phyloP scores from a whole-genome alignment of 352 stramenopile genomes.

The Thraustochytrium sp. region DNA sequence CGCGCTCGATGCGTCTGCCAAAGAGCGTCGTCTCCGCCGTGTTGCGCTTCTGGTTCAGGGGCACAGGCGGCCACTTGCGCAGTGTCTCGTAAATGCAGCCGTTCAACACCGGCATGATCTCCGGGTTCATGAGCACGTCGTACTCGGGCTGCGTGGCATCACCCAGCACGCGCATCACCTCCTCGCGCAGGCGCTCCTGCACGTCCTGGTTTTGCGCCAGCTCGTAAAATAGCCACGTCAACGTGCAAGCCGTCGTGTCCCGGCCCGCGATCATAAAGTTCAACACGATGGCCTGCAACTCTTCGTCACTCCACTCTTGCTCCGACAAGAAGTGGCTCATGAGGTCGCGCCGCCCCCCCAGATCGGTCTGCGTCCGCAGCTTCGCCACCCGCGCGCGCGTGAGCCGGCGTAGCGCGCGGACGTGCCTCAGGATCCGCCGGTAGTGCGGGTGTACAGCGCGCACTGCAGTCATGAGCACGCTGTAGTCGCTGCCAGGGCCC shows the following conservation, averaged over 20 bases:
- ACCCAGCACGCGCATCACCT: not conserved
- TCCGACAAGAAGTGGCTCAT: not conserved
- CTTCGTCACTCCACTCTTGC: not conserved
- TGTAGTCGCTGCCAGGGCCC: not conserved
- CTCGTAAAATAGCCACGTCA: conserved; percentile 44
- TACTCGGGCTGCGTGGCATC: not conserved
- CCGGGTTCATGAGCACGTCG: not conserved
- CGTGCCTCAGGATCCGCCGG: not conserved
- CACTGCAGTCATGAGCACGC: not conserved
- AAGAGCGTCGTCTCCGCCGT: not conserved
- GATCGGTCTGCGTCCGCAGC: not conserved
- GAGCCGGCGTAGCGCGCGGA: not conserved
- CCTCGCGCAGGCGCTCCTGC: conserved; percentile 3
- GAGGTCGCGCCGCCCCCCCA: not conserved
- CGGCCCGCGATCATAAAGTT: conserved; percentile 56
- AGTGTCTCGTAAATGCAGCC: conserved; percentile 28
- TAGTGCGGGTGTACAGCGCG: not conserved
- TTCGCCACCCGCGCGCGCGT: not conserved
- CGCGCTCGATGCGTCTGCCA: not conserved
- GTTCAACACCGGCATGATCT: conserved; percentile 34
- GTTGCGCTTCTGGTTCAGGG: not conserved
- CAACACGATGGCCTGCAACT: conserved; percentile 55
- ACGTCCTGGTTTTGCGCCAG: conserved; percentile 27
- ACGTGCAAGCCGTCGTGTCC: conserved; percentile 48
- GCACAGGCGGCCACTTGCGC: not conserved